Evolutionary conservation across 371 early-diverging fungal species (phyloP), one percentile per base, ranked within the genome.

Genomic region (Saksenaea oblongispora): DNA sequence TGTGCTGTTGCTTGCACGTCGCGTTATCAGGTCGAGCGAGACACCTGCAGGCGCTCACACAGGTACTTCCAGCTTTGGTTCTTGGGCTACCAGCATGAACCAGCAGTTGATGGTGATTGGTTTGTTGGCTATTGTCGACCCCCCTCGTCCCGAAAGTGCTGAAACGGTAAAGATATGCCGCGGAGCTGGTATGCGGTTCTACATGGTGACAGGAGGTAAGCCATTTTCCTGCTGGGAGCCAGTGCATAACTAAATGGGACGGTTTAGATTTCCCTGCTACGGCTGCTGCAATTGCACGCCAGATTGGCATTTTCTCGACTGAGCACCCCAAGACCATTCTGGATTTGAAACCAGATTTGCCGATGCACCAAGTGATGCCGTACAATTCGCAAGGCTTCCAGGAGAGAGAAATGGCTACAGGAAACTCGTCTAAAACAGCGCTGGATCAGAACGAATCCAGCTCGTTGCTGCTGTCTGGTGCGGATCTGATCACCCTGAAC

Each of bases 161-260:
- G 74, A 79, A 13, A 85, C 85, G 1, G 83, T 92, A 5, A 64
- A 57, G 8, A 64, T 67, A 1, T 85, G 87, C 57, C 82, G 87
- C 58, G 58, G 67, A 11, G 93, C 93, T 8, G 92, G 91, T 58
- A 71, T 91, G 47, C 85, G 90, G 39, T 86, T 92, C 37, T 84
- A 83, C 41, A 92, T 93, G 91, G 90, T 90, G 14, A 91, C 91
- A 10, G 91, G 90, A 57, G 90, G 67, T 67, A 62, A 61, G n/a
- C n/a, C n/a, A n/a, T n/a, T n/a, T n/a, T n/a, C n/a, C n/a, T n/a
- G n/a, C 13, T 36, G 36, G 36, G 36, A 13, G 36, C 8, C 8
- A 5, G 36, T 36, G 8, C 36, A 36, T 36, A 13, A 36, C 5
- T 5, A 36, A 36, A 36, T 36, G 13, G 36, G 36, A 36, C 5